phyloP scores from a whole-genome alignment of 768 basidiomycete species.

The Tulasnella sp. region DNA sequence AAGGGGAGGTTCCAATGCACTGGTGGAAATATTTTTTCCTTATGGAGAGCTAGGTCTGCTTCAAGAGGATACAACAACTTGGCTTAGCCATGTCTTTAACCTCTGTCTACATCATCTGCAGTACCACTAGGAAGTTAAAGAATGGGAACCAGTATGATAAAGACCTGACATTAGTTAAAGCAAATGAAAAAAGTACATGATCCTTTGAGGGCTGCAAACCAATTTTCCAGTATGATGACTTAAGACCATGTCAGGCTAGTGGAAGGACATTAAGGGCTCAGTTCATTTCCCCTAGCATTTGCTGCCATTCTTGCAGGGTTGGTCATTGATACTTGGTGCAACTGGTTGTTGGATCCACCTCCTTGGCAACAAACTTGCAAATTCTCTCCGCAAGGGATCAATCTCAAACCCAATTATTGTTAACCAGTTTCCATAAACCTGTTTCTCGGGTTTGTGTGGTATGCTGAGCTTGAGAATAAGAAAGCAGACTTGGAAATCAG shows the following conservation, averaged over 20 bases:
- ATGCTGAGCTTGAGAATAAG: slow-evolving; percentile 39
- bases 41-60: too few relatives aligned
- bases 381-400: slow-evolving; percentile 31
- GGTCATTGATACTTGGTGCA: not conserved
- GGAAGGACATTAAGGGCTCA: not conserved
- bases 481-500: slow-evolving; percentile 37
- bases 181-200: too few relatives aligned
- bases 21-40: too few relatives aligned
- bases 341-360: not conserved
- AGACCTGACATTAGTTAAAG: too few relatives aligned
- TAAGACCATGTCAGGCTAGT: not conserved
- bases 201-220: not conserved
- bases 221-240: not conserved
- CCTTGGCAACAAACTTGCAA: not conserved
- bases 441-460: slow-evolving; percentile 42
- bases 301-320: not conserved
- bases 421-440: slow-evolving; percentile 37
- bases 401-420: slow-evolving; percentile 42
- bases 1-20: too few relatives aligned
- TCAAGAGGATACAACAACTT: too few relatives aligned
- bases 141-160: too few relatives aligned
- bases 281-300: not conserved
- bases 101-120: too few relatives aligned
- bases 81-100: too few relatives aligned
- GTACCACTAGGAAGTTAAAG: too few relatives aligned